Base-by-base conservation (phyloP, 495 filamentous ascomycete genomes). In the Annulohypoxylon bovei region DNA sequence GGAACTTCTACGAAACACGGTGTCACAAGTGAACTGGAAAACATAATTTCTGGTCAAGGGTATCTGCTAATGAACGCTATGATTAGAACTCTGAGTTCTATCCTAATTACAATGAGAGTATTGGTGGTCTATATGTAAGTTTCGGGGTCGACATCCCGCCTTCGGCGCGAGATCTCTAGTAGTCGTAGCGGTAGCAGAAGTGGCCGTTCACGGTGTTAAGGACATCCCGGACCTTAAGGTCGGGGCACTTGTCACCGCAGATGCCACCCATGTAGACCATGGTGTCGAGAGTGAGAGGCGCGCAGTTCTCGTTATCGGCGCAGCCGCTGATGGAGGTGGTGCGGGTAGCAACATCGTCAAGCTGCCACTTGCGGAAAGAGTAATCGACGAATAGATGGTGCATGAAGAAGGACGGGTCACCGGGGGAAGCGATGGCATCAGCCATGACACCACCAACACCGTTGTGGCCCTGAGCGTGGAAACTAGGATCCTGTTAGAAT, bases 341-440 rank as follows among this genome's bases (percentile, higher is more conserved):
- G 27, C 49, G 53, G 35, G 46, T 20, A 70, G 75, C 22, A 9
- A 53, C 18, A 55, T 71, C 59, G 28, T 61, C 50, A 47, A 70
- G 37, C 79, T 92, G 89, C 89, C 89, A 91, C 59, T 87, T 89
- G 83, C 85, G 86, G 83, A 84, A 91, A 7, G 83, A 73, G 50
- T 87, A 86, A 75, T 91, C 89, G 28, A 92, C 82, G 83, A 84
- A 86, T 20, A 81, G 79, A 75, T 91, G 89, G 78, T 91, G 89
- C 56, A 87, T 80, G 79, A 81, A 91, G 80, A 91, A 91, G 0
- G 80, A 76, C 57, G 88, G 88, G 73, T 91, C 89, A 12, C 87
- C 85, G 5, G 88, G 84, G 12, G 81, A 85, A 18, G 80, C 81
- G 69, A 81, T 88, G 16, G 84, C 74, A 75, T 88, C 87, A 1